Evolutionary conservation across 306 rosid genomes (phyloP).

Genomic region (Chamaecrista fasciculata): DNA sequence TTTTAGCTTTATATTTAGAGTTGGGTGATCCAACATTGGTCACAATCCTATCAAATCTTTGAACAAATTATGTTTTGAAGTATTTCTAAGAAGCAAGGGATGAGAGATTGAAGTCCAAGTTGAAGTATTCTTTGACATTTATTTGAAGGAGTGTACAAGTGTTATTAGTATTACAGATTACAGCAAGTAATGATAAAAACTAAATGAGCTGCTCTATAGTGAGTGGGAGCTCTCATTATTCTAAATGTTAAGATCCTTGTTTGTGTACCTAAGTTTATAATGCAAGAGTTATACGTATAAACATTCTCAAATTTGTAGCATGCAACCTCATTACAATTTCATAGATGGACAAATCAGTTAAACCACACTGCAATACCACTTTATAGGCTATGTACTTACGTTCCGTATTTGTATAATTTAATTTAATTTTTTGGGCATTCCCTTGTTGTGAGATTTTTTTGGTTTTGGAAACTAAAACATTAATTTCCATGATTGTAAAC

Average conservation of each 20-base stretch:
- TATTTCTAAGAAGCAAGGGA: slow-evolving; percentile 32
- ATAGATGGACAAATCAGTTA: slow-evolving; percentile 14
- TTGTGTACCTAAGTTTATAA: background rate
- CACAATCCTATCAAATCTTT: too few relatives aligned
- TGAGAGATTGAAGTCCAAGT: too few relatives aligned
- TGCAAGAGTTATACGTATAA: background rate
- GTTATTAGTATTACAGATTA: too few relatives aligned
- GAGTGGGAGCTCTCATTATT: too few relatives aligned
- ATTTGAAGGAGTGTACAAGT: too few relatives aligned
- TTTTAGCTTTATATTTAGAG: slow-evolving; percentile 15
- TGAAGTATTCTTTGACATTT: too few relatives aligned
- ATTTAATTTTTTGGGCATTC: slow-evolving; percentile 13
- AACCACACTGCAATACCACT: too few relatives aligned
- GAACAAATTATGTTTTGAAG: too few relatives aligned
- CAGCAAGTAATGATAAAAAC: too few relatives aligned
- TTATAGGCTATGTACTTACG: slow-evolving; percentile 17
- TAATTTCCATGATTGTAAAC: slow-evolving; percentile 26
- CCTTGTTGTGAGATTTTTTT: slow-evolving; percentile 1
- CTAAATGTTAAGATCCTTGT: slow-evolving; percentile 53
- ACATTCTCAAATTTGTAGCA: slow-evolving; percentile 13
- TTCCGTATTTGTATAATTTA: background rate
- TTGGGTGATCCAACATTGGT: background rate
- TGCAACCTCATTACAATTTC: slow-evolving; percentile 5
- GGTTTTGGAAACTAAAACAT: slow-evolving; percentile 16
- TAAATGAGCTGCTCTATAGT: too few relatives aligned